Evolutionary conservation across 371 early-diverging fungal genomes (phyloP).

Genomic region (Batrachochytrium dendrobatidis): DNA sequence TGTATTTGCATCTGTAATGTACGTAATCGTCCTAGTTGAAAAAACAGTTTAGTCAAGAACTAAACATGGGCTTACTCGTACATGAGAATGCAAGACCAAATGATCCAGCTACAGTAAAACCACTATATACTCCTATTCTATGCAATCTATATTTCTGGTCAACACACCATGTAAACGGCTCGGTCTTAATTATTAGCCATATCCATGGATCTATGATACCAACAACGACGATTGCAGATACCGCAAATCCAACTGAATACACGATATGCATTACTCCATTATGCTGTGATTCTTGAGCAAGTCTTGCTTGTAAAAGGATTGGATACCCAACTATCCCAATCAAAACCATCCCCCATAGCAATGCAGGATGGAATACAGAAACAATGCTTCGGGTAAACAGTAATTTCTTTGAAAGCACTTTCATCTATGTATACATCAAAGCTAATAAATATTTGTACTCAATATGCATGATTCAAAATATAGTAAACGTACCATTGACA

Average conservation of each 20-base stretch:
- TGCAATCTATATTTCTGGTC: not conserved
- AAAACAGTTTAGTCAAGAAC: not conserved
- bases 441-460: too few species aligned
- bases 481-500: too few species aligned
- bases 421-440: too few species aligned
- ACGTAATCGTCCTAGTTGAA: slow-evolving; percentile 41
- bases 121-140: too few species aligned
- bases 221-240: slow-evolving; percentile 28
- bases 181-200: slow-evolving; percentile 30
- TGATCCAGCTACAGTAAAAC: too few species aligned
- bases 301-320: not conserved
- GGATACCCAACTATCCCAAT: not conserved
- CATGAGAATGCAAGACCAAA: too few species aligned
- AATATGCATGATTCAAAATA: too few species aligned
- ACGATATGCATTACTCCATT: not conserved
- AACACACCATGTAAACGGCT: slow-evolving; percentile 56
- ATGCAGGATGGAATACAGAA: not conserved
- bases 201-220: slow-evolving; percentile 46
- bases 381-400: not conserved
- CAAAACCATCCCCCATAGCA: not conserved
- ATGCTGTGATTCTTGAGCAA: not conserved
- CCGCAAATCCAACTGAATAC: not conserved
- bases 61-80: too few species aligned
- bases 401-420: too few species aligned
- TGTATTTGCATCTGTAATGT: slow-evolving; percentile 30